Percentiles rank a stretch among this genome's conserved stretches.
Conservation (phyloP, 768 basidiomycete genomes). For the Trametes gibbosa region DNA sequence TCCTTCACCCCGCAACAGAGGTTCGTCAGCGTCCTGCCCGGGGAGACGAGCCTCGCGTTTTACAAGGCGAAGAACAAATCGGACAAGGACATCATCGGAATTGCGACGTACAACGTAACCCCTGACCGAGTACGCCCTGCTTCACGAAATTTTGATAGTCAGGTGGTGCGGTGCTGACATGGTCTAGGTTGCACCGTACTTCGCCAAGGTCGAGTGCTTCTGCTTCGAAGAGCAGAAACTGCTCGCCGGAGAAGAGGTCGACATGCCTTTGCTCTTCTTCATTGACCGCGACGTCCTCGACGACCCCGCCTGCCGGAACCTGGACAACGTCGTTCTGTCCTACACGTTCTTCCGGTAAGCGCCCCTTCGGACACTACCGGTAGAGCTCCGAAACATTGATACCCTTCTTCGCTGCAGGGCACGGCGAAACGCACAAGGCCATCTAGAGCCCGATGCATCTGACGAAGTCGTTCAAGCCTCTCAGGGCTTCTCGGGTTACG, state of each 20-base stretch:
- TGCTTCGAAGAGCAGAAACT: constrained; percentile 99
- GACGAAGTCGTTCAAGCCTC: constrained; percentile 79
- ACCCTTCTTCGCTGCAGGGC: constrained; percentile 49
- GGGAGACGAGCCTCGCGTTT: constrained; percentile 95
- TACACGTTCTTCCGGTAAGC: constrained; percentile 96
- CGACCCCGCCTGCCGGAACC: constrained; percentile 80
- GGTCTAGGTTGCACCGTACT: constrained; percentile 92
- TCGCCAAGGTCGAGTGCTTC: constrained; percentile 99
- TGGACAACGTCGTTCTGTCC: constrained; percentile 90
- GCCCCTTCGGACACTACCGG: neutral
- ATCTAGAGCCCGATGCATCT: constrained; percentile 86
- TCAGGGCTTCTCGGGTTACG: constrained; percentile 68
- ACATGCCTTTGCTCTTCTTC: constrained; percentile 98
- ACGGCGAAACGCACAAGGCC: constrained; percentile 78
- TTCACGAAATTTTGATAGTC: neutral
- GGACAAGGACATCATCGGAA: constrained; percentile 88
- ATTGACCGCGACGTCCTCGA: constrained; percentile 97
- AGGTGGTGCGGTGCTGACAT: neutral
- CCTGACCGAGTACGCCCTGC: constrained; percentile 78
- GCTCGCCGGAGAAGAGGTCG: constrained; percentile 92
- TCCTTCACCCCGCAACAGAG: constrained; percentile 88
- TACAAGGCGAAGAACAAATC: constrained; percentile 90
- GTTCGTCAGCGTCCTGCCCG: constrained; percentile 86
- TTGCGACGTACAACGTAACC: constrained; percentile 98
- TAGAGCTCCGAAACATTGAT: neutral